Conservation (phyloP, 2,329 filamentous ascomycete species). For the Decorospora gaudefroyi region DNA sequence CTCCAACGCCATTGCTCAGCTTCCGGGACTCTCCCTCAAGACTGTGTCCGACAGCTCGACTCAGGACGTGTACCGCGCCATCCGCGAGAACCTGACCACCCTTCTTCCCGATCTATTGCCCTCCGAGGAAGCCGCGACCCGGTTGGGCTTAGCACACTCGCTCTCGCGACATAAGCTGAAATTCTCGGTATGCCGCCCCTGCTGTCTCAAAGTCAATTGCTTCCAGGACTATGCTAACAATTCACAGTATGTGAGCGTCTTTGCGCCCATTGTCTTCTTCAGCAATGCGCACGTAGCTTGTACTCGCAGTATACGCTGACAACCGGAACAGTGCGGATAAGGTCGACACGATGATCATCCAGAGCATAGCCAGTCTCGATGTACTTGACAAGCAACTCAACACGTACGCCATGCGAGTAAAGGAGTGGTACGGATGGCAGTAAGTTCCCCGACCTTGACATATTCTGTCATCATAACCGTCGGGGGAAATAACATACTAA, state of each 20-base stretch:
- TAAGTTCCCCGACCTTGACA: slow-evolving; percentile 97
- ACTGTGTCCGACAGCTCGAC: slow-evolving; percentile 81
- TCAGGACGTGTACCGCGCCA: slow-evolving; percentile 88
- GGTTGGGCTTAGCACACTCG: slow-evolving; percentile 93
- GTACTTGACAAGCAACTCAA: slow-evolving; percentile 99
- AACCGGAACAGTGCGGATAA: too few species aligned
- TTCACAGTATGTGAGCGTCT: too few species aligned
- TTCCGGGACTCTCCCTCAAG: slow-evolving; percentile 84
- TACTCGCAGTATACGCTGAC: too few species aligned
- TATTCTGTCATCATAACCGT: slow-evolving; percentile 59
- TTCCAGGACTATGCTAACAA: too few species aligned
- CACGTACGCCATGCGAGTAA: slow-evolving; percentile 97
- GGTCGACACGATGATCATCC: slow-evolving; percentile 99
- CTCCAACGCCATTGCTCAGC: slow-evolving; percentile 85
- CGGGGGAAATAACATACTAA: not conserved
- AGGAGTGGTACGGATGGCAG: slow-evolving; percentile 99
- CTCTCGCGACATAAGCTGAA: slow-evolving; percentile 93
- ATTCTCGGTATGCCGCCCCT: too few species aligned
- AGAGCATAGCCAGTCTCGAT: slow-evolving; percentile 86
- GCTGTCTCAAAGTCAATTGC: too few species aligned
- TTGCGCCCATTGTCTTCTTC: too few species aligned
- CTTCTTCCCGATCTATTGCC: slow-evolving; percentile 86
- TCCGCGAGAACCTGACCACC: slow-evolving; percentile 86
- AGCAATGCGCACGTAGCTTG: too few species aligned
- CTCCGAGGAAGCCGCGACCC: slow-evolving; percentile 90